phyloP scores from a whole-genome alignment of 495 filamentous ascomycete species.

The Aspergillus sparsus region DNA sequence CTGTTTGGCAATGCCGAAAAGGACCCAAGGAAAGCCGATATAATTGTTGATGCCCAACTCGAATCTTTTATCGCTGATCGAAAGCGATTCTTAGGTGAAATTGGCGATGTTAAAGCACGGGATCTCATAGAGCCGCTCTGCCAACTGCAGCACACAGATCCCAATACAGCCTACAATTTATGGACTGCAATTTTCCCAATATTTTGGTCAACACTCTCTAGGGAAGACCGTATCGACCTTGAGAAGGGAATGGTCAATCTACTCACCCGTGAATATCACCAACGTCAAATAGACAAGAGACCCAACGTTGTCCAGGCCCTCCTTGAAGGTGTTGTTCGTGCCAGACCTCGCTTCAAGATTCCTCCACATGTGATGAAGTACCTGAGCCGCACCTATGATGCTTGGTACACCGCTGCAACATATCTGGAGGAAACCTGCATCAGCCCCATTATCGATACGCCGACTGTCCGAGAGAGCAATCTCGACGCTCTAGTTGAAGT shows the following conservation, averaged over 20 bases:
- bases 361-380: slow-evolving; percentile 96
- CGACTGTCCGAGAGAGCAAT: slow-evolving; percentile 84
- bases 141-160: slow-evolving; percentile 92
- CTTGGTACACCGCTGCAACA: slow-evolving; percentile 86
- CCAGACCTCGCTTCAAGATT: slow-evolving; percentile 82
- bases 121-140: slow-evolving; percentile 88
- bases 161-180: slow-evolving; percentile 74
- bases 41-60: slow-evolving; percentile 78
- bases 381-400: slow-evolving; percentile 85
- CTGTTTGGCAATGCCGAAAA: slow-evolving; percentile 64
- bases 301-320: slow-evolving; percentile 94
- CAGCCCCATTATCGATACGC: slow-evolving; percentile 78
- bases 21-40: slow-evolving; percentile 67
- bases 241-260: slow-evolving; percentile 84
- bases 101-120: slow-evolving; percentile 78
- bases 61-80: slow-evolving; percentile 78
- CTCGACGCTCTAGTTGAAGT: slow-evolving; percentile 90
- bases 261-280: slow-evolving; percentile 92
- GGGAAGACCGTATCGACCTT: slow-evolving; percentile 87
- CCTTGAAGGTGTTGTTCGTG: slow-evolving; percentile 77
- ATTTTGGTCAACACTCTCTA: slow-evolving; percentile 84
- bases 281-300: slow-evolving; percentile 86
- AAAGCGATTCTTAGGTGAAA: slow-evolving; percentile 74
- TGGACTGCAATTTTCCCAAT: slow-evolving; percentile 92
- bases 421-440: slow-evolving; percentile 85